Percentiles rank a stretch among this genome's conserved stretches.
These are phyloP conservation scores for Quercus glauca DNA, from an alignment of 306 rosid genomes.

Conservation along the genomic window DNA sequence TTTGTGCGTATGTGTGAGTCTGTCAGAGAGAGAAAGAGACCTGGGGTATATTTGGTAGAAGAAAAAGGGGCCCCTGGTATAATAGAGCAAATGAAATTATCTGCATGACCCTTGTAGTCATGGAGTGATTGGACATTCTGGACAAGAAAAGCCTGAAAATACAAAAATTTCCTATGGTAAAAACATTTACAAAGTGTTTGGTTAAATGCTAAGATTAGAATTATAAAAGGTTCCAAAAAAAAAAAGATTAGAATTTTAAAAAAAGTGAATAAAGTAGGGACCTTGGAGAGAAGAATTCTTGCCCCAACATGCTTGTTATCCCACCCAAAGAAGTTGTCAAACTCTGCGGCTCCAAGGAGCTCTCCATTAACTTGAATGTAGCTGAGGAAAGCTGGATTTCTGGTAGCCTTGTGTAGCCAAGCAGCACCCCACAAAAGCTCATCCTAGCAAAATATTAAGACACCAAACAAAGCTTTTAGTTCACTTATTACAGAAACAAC, in stretches of 20 bases:
- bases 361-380: slow-evolving; percentile 86
- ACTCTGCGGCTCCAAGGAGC: slow-evolving; percentile 73
- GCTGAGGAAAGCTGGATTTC: slow-evolving; percentile 57
- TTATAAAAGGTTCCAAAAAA: too few species aligned
- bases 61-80: slow-evolving; percentile 73
- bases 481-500: not conserved
- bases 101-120: slow-evolving; percentile 91
- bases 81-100: slow-evolving; percentile 81
- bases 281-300: slow-evolving; percentile 90
- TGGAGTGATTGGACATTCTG: slow-evolving; percentile 63
- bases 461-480: not conserved
- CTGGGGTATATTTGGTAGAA: slow-evolving; percentile 75
- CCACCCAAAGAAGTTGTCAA: slow-evolving; percentile 88
- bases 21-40: slow-evolving; percentile 16
- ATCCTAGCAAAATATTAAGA: slow-evolving; percentile 41
- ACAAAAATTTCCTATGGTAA: not conserved
- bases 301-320: slow-evolving; percentile 97
- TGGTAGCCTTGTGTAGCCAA: slow-evolving; percentile 95
- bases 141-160: slow-evolving; percentile 72
- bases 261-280: slow-evolving; percentile 15
- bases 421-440: slow-evolving; percentile 96
- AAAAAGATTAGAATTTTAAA: not conserved
- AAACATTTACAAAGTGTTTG: not conserved
- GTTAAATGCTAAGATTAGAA: not conserved
- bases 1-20: not conserved